Evolutionary conservation across 805 yeast species (phyloP).

Genomic region (Alloascoidea africana): DNA sequence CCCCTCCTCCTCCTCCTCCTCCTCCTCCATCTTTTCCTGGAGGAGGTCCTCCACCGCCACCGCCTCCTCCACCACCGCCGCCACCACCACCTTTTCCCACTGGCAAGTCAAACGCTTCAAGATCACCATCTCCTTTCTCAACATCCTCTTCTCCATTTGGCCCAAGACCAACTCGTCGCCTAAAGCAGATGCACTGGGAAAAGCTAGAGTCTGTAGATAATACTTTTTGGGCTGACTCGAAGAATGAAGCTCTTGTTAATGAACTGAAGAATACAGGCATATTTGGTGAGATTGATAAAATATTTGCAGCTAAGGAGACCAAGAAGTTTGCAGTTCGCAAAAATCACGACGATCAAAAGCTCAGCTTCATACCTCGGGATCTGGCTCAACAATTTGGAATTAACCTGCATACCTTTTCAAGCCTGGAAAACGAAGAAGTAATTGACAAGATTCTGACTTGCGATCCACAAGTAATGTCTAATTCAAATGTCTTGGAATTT

Average conservation of each 20-base stretch:
- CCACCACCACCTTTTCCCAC: slow-evolving; percentile 8
- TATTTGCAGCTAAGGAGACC: slow-evolving; percentile 35
- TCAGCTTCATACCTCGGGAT: slow-evolving; percentile 51
- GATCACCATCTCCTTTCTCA: not conserved
- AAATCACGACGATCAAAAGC: slow-evolving; percentile 27
- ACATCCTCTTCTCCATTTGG: slow-evolving; percentile 8
- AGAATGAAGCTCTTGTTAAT: slow-evolving; percentile 29
- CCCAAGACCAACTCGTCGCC: slow-evolving; percentile 39
- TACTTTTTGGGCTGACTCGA: slow-evolving; percentile 46
- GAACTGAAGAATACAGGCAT: slow-evolving; percentile 45
- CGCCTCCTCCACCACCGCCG: slow-evolving; percentile 8
- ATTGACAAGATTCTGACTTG: slow-evolving; percentile 41
- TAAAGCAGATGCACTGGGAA: slow-evolving; percentile 79
- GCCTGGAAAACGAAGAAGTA: slow-evolving; percentile 36
- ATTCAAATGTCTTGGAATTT: slow-evolving; percentile 50
- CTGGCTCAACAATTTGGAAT: slow-evolving; percentile 70
- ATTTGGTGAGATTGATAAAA: slow-evolving; percentile 44
- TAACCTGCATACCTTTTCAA: slow-evolving; percentile 50
- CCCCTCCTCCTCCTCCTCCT: slow-evolving; percentile 16
- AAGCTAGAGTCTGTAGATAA: slow-evolving; percentile 40
- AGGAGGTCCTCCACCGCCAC: slow-evolving; percentile 13
- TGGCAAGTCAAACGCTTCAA: too few relatives aligned
- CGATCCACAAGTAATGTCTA: slow-evolving; percentile 36
- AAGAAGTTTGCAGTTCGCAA: slow-evolving; percentile 9
- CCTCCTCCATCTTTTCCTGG: too few relatives aligned